phyloP scores from a whole-genome alignment of 768 basidiomycete genomes.

The Boletus reticulatus region DNA sequence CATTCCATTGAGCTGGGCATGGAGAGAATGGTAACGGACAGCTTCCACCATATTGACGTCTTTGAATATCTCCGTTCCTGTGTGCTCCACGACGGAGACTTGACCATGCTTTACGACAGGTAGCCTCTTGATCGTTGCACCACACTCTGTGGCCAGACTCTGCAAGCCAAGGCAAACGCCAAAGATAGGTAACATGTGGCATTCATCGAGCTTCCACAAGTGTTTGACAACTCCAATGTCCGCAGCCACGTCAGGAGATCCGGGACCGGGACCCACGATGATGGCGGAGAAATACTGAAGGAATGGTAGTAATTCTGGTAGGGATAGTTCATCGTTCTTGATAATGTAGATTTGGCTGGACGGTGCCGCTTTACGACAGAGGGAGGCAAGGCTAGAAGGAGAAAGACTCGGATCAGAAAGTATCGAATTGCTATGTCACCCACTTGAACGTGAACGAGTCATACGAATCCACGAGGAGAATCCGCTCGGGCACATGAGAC shows the following conservation, averaged over 20 bases:
- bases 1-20: constrained; percentile 47
- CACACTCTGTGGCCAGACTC: constrained; percentile 65
- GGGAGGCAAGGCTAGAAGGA: constrained; percentile 59
- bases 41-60: constrained; percentile 52
- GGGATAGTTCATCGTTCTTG: constrained; percentile 62
- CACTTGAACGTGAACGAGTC: constrained; percentile 91
- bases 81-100: constrained; percentile 61
- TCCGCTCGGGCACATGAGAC: constrained; percentile 38
- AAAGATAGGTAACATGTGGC: constrained; percentile 63
- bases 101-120: constrained; percentile 78
- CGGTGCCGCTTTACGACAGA: constrained; percentile 64
- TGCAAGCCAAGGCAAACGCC: constrained; percentile 85
- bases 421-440: constrained; percentile 25
- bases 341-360: constrained; percentile 63
- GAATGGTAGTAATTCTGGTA: constrained; percentile 48
- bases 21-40: constrained; percentile 81
- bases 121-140: constrained; percentile 58
- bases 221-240: constrained; percentile 71
- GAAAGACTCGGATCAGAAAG: neutral
- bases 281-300: constrained; percentile 65
- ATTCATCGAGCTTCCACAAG: constrained; percentile 62
- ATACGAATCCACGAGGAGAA: constrained; percentile 79
- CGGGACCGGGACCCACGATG: constrained; percentile 78
- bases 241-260: constrained; percentile 58
- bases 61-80: constrained; percentile 57